Base-by-base conservation (phyloP, 345 rosid genomes). In the Raphanus sativus region DNA sequence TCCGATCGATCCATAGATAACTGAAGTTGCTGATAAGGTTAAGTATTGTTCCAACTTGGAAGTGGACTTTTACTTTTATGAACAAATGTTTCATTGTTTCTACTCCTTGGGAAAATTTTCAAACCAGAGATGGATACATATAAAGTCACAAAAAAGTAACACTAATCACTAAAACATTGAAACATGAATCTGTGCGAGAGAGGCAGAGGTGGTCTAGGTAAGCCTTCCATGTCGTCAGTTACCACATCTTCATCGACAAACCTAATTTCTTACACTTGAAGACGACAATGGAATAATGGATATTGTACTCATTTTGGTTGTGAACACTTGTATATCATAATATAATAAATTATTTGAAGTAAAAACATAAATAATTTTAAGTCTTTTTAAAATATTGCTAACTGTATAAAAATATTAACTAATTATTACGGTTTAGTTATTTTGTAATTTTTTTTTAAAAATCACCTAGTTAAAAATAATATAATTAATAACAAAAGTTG, bases 181-280 rank as follows among this genome's bases (percentile, higher is more conserved):
- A 91, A 40, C 10, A 40, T 1, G 4, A 40, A 40, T 4, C 48
- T 40, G 10, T 40, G 10, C 4, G 86, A 91, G 93, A n/a, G 96
- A 91, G 96, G 90, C 9, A 94, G 90, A 21, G 21, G 21, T 21
- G 21, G 21, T 21, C 21, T 21, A 21, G 21, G 66, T 88, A 25
- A 88, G 60, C 90, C 89, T 82, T 94, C 96, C 96, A 91, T 88
- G 71, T 91, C 96, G 32, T 87, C 91, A 33, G 86, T 75, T 40
- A 66, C 84, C 55, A 94, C 88, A 67, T 87, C 75, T 71, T 91
- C 48, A 40, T 40, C 13, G 13, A 40, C 48, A 40, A 3, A 40
- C 48, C 48, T 40, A 40, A 40, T 40, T 40, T 40, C 48, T 40
- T 40, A 36, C 42, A 36, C 42, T 40, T 40, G 13, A 40, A 40